phyloP scores from a whole-genome alignment of 768 basidiomycete species.

The Naganishia antarctica region DNA sequence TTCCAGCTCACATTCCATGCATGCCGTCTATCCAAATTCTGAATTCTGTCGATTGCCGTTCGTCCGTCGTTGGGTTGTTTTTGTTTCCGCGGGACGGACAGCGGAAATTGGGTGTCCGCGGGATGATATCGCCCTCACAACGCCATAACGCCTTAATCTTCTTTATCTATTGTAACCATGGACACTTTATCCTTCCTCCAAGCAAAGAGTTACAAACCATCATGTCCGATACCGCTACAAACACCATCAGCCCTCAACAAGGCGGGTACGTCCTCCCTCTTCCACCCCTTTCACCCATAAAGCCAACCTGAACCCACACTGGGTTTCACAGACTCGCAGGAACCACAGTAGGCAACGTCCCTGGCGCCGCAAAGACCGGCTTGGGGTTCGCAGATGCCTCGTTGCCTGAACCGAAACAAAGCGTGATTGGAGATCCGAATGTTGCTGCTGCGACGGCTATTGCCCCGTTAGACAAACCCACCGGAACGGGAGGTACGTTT shows the following conservation, averaged over 20 bases:
- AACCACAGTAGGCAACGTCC: slow-evolving; percentile 20
- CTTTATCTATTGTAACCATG: too few species aligned
- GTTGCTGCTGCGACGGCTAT: neutral
- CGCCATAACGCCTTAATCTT: too few species aligned
- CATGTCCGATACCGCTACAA: neutral
- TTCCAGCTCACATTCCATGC: too few species aligned
- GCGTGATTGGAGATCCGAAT: slow-evolving; percentile 16
- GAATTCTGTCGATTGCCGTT: too few species aligned
- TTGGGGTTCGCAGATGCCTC: neutral
- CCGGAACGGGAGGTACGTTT: too few species aligned
- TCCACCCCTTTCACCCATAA: neutral
- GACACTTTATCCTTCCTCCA: too few species aligned
- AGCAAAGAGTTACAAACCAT: too few species aligned
- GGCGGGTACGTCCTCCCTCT: neutral
- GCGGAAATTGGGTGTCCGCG: neutral
- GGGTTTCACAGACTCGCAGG: neutral
- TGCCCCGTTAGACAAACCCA: slow-evolving; percentile 19
- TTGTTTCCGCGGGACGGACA: too few species aligned
- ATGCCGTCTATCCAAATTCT: too few species aligned
- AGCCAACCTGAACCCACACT: neutral
- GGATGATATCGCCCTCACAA: neutral
- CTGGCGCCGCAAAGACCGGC: slow-evolving; percentile 9
- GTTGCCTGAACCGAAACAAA: neutral
- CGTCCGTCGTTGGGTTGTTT: too few species aligned
- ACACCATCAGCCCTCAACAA: slow-evolving; percentile 16